These are phyloP conservation scores for Penicillium sp. DNA, from an alignment of 2,329 filamentous ascomycete genomes.

Conservation along the genomic window DNA sequence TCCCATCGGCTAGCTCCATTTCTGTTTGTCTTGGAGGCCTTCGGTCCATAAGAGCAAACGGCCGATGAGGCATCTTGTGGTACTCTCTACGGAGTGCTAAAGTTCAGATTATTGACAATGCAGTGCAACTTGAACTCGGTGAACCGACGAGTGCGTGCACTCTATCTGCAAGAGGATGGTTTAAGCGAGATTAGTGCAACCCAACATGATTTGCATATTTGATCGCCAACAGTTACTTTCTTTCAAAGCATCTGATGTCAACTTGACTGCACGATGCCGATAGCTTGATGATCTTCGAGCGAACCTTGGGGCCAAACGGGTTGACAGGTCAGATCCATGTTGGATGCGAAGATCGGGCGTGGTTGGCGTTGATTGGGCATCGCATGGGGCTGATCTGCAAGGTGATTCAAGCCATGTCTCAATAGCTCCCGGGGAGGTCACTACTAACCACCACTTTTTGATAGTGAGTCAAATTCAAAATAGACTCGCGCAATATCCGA, in stretches of 20 bases:
- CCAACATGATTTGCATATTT: neutral
- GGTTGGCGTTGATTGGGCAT: constrained; percentile 8
- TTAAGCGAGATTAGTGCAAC: constrained; percentile 11
- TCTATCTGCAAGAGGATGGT: constrained; percentile 1
- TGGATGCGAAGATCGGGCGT: neutral
- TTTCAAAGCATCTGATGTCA: neutral
- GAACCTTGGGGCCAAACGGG: constrained; percentile 1
- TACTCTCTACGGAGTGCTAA: neutral
- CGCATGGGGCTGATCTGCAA: constrained; percentile 12
- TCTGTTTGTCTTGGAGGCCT: neutral
- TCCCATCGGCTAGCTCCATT: neutral
- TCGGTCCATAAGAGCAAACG: neutral
- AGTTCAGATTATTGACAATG: neutral
- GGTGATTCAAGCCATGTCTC: constrained; percentile 7
- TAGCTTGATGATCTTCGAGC: constrained; percentile 10
- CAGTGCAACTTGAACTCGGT: neutral
- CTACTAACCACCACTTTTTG: neutral
- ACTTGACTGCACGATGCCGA: constrained; percentile 10
- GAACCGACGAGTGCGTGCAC: neutral
- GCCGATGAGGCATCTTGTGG: neutral
- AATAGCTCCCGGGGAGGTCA: neutral
- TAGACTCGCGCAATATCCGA: neutral
- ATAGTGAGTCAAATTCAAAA: neutral
- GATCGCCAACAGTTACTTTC: neutral
- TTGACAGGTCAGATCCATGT: constrained; percentile 20